Evolutionary conservation across 805 yeast genomes (phyloP).

Genomic region (Ogataea paradorogensis): DNA sequence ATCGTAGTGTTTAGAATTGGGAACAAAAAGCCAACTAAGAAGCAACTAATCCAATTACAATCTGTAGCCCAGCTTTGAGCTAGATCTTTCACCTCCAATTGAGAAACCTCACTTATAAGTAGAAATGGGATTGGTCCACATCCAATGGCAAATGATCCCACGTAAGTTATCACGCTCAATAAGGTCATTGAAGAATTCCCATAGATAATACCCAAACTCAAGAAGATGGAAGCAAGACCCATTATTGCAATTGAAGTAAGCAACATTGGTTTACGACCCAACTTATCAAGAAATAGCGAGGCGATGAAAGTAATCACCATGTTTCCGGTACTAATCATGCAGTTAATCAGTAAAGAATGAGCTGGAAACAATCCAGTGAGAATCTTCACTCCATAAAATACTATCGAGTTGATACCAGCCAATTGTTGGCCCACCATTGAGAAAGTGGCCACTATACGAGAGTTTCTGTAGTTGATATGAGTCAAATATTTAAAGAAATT

Average conservation of each 20-base stretch:
- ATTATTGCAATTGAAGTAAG: conserved; percentile 63
- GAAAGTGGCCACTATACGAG: conserved; percentile 65
- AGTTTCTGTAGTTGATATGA: conserved; percentile 49
- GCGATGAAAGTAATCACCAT: conserved; percentile 69
- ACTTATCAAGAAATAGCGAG: conserved; percentile 69
- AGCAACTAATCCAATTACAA: conserved; percentile 89
- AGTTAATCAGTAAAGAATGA: conserved; percentile 67
- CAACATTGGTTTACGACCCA: conserved; percentile 75
- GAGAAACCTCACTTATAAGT: conserved; percentile 84
- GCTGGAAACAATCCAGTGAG: conserved; percentile 69
- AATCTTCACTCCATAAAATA: conserved; percentile 89
- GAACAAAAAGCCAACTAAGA: conserved; percentile 73
- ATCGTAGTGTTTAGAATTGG: conserved; percentile 63
- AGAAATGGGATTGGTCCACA: conserved; percentile 95
- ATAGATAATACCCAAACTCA: conserved; percentile 63
- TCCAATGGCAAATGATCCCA: conserved; percentile 86
- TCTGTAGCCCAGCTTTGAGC: conserved; percentile 94
- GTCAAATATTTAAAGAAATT: conserved; percentile 46
- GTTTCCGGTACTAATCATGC: conserved; percentile 72
- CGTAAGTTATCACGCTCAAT: conserved; percentile 65
- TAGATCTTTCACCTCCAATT: conserved; percentile 68
- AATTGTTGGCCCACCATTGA: conserved; percentile 85
- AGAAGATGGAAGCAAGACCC: conserved; percentile 59
- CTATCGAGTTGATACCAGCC: conserved; percentile 88
- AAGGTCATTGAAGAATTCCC: conserved; percentile 51